Base-by-base conservation (phyloP, 768 basidiomycete species). In the Phanerochaete carnosa region DNA sequence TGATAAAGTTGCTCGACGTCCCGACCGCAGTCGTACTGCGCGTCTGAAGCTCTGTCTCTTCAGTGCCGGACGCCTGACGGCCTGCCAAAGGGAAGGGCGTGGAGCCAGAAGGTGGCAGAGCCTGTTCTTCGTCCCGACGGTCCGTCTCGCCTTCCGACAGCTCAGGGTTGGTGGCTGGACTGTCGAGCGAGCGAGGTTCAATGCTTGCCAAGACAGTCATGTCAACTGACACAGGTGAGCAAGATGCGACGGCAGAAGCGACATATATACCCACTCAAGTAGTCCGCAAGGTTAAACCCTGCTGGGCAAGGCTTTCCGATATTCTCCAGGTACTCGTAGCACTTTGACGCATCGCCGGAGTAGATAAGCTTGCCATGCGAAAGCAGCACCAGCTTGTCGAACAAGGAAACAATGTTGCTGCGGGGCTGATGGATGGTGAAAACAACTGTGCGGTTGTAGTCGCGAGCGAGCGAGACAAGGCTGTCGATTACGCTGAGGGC, bases 361-460 rank as follows among this genome's bases (percentile, higher is more conserved):
- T 95, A 97, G 5, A 95, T 87, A 8, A 89, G 74, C 67, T 87
- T 90, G 1, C 97, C 97, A 54, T 84, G 81, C 0, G 92, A 92
- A 19, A 99, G 80, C 2, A 98, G 78, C 2, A 98, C 73, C 30
- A 99, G 80, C 62, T 95, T 89, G 70, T 99, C 96, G 65, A 99
- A 98, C 13, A 99, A 77, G 0, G 94, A 88, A 15, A 98, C 95
- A 66, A 99, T 98, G 74, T 98, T 98, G 72, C 93, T 95, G 54
- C 96, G 88, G 15, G 96, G 97, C 72, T 98, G 97, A 68, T 99
- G 97, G 59, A 99, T 98, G 0, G 96, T 98, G 77, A 98, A 97
- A 60, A 98, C 81, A 54, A 98, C 93, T 0, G 95, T 98, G 33
- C 96, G 88, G 64, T 95, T 94, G 74, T 94, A 98, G 66, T 89